Conservation (phyloP, 2,329 filamentous ascomycete genomes). For the Graphiopsis chlorocephala region DNA sequence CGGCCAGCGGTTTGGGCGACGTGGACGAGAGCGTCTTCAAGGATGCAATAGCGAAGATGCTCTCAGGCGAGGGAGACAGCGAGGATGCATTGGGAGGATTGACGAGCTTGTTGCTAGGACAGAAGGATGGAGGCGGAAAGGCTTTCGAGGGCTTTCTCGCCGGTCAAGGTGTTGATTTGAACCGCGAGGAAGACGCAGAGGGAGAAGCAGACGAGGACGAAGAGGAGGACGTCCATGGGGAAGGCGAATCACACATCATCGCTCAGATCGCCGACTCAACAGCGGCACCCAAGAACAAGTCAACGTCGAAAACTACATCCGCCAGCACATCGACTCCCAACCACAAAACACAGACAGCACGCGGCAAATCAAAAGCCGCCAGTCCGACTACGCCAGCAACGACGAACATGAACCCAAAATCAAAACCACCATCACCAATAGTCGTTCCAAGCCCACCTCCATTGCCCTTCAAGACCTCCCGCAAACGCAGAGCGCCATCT, state of each 20-base stretch:
- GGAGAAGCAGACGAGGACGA: neutral
- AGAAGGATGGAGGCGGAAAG: slow-evolving; percentile 17
- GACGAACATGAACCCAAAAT: neutral
- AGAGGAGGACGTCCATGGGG: neutral
- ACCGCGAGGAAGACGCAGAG: neutral
- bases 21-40: slow-evolving; percentile 44
- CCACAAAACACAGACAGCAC: neutral
- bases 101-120: slow-evolving; percentile 41
- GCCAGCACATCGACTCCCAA: neutral
- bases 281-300: neutral
- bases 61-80: slow-evolving; percentile 38
- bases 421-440: neutral
- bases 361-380: neutral
- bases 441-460: neutral
- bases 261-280: neutral
- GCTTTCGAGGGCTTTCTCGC: slow-evolving; percentile 9
- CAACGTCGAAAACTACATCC: neutral
- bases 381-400: neutral
- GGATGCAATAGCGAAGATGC: slow-evolving; percentile 45
- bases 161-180: slow-evolving; percentile 7
- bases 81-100: slow-evolving; percentile 45
- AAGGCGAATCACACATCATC: neutral
- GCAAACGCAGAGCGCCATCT: slow-evolving; percentile 9
- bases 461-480: neutral
- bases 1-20: slow-evolving; percentile 34